Base-by-base conservation (phyloP, 257 asterid genomes). In the Haberlea rhodopensis region DNA sequence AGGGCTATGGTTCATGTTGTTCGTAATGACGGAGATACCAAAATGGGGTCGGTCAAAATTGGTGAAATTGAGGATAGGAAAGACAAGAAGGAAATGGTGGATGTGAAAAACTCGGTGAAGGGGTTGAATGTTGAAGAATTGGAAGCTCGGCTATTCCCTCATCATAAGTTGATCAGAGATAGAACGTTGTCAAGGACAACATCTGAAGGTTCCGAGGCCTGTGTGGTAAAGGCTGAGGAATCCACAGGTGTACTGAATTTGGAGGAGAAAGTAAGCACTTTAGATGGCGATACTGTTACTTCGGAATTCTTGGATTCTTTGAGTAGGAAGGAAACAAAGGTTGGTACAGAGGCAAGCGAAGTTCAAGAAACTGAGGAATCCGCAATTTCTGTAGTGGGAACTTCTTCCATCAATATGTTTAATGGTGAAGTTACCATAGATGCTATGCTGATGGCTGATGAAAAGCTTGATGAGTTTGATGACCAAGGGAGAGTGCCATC, bases 1-100 rank as follows among this genome's bases (percentile, higher is more conserved):
- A 88, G 79, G 81, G 95, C 85, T 0, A 84, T 88, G 85, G 76
- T 79, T 37, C 75, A 71, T 62, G 90, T 78, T 29, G 81, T 58
- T 31, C 70, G 55, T 23, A 43, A 53, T 37, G 73, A 52, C 52
- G 85, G 64, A 34, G 81, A 80, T 73, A 63, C 48, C 8, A 75
- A 73, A 56, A 13, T 53, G 27, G 74, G 24, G 49, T 29, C 65
- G 18, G 57, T 21, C 9, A 60, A 54, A 51, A 60, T 45, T 62
- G 28, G 20, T 61, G 73, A 32, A 72, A 60, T 6, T 32, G 63
- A 28, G 46, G 84, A 58, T 19, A 71, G 57, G 37, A 54, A 15
- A 21, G 75, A 59, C 11, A 75, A 57, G 45, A 73, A 37, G 40
- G 59, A 29, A 1, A 72, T 31, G 11, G 52, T 6, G 63, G 82